Evolutionary conservation across 1,139 yeast genomes (phyloP).

Genomic region (Diutina pseudorugosa): DNA sequence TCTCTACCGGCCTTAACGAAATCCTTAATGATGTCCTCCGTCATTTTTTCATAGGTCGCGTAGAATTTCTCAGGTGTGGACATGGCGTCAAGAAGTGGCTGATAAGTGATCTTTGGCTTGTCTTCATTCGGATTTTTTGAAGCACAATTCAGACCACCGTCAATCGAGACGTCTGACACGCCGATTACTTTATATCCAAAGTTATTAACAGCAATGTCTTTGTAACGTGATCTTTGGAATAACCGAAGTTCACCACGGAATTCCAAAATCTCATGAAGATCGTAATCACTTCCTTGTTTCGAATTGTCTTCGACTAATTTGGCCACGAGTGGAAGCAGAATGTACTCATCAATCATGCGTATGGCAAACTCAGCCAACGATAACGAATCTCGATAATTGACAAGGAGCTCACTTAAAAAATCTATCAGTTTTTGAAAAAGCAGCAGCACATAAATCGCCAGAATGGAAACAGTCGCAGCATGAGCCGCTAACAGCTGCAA

Average conservation of each 20-base stretch:
- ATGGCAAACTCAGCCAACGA: background rate
- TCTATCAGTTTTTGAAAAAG: constrained; percentile 24
- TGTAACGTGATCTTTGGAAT: background rate
- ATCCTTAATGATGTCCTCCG: constrained; percentile 22
- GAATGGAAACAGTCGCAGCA: constrained; percentile 19
- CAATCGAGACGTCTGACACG: background rate
- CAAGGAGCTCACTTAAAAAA: constrained; percentile 13
- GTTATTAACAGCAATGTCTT: background rate
- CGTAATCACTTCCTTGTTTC: background rate
- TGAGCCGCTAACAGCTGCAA: constrained; percentile 19
- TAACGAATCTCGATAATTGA: background rate
- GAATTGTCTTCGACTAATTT: background rate
- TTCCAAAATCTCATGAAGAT: background rate
- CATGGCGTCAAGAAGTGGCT: constrained; percentile 6
- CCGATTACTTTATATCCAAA: background rate
- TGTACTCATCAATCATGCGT: background rate
- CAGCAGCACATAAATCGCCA: constrained; percentile 18
- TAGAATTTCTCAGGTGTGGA: constrained; percentile 9
- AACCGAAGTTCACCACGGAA: background rate
- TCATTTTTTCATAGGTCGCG: constrained; percentile 6
- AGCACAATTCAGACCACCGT: background rate
- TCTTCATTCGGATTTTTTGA: background rate
- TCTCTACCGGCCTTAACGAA: constrained; percentile 38
- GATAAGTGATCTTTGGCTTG: background rate
- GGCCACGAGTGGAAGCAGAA: background rate